These are phyloP conservation scores for Cantharellus cinnabarinus DNA, from an alignment of 768 basidiomycete species.

Conservation along the genomic window DNA sequence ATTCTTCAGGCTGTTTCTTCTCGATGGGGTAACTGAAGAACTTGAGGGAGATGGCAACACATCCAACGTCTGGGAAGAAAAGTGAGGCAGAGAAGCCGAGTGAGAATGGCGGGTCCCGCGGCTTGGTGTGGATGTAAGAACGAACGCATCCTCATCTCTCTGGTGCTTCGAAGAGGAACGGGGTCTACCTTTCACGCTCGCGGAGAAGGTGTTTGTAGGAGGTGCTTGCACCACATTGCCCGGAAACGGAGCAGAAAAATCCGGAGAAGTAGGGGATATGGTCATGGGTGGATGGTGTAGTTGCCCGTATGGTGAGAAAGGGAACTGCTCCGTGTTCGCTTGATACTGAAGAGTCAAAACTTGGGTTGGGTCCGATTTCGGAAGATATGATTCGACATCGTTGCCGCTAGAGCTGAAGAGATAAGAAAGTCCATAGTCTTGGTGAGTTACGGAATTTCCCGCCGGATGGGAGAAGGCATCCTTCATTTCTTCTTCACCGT, in stretches of 20 bases:
- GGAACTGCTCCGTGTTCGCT: not conserved
- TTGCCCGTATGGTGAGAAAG: not conserved
- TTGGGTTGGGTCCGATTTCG: too few relatives aligned
- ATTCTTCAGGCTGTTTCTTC: constrained; percentile 2
- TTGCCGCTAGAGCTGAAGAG: too few relatives aligned
- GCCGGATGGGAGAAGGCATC: not conserved
- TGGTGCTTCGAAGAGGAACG: not conserved
- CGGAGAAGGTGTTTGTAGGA: not conserved
- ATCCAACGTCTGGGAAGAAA: not conserved
- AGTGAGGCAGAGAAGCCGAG: not conserved
- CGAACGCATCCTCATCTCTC: not conserved
- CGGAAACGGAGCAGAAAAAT: not conserved
- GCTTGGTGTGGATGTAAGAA: not conserved
- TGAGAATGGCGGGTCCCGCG: not conserved
- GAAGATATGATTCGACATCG: too few relatives aligned
- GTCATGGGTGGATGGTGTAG: not conserved
- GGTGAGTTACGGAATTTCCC: not conserved
- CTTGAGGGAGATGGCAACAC: not conserved
- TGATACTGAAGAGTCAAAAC: too few relatives aligned
- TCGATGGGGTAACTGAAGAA: not conserved
- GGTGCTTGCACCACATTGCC: not conserved
- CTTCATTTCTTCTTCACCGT: not conserved
- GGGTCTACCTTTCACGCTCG: not conserved
- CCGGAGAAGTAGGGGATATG: not conserved
- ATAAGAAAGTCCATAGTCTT: too few relatives aligned